These are phyloP conservation scores for Carex cristatella DNA, from an alignment of 176 grass and related monocot genomes.

Conservation along the genomic window DNA sequence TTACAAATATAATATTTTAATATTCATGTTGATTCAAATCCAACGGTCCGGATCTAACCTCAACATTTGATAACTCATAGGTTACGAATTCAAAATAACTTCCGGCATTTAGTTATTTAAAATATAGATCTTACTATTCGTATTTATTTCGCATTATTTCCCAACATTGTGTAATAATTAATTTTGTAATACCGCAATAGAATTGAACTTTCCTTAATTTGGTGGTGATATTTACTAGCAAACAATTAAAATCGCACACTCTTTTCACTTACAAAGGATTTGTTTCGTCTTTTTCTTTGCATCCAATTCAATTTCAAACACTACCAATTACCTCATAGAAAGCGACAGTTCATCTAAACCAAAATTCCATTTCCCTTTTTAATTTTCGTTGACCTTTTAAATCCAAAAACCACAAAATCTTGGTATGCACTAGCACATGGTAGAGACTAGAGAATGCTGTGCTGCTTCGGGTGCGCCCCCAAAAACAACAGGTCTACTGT, in stretches of 20 bases:
- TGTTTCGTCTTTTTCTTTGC: not conserved
- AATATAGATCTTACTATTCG: too few species aligned
- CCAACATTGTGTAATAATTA: not conserved
- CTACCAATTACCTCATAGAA: conserved; percentile 2
- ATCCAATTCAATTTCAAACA: conserved; percentile 20
- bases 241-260: not conserved
- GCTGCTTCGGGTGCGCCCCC: conserved; percentile 22
- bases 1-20: too few species aligned
- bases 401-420: not conserved
- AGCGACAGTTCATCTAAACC: not conserved
- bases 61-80: too few species aligned
- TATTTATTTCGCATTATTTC: not conserved
- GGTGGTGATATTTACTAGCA: not conserved
- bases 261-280: not conserved
- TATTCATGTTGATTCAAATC: too few species aligned
- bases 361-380: not conserved
- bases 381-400: not conserved
- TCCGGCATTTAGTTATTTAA: not conserved
- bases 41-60: too few species aligned
- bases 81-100: not conserved
- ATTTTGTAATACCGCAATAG: not conserved
- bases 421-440: not conserved
- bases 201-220: not conserved
- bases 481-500: not conserved
- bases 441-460: not conserved